Base-by-base conservation (phyloP, 73 alveolate species). In the Paramecium tetraurelia region DNA sequence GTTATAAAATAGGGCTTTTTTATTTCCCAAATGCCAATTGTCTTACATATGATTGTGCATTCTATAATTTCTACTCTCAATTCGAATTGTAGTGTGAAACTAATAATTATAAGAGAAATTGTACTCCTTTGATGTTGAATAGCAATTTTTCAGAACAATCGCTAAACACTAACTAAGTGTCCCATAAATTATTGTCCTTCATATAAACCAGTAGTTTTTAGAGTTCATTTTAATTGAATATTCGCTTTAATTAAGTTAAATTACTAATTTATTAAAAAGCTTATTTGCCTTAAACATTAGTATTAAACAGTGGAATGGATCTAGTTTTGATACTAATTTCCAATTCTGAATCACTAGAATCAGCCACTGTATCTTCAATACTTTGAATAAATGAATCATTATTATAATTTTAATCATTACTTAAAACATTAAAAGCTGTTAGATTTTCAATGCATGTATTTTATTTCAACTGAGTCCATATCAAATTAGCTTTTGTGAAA, bases 1-100 rank as follows among this genome's bases (percentile, higher is more conserved):
- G 59, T 96, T 96, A 83, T 95, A 95, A 87, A 89, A 96, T 22
- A 96, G 72, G 8, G 97, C 98, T 57, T 96, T 96, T 58, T 96
- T 96, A 86, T 96, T 95, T 20, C 96, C 90, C 48, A 96, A 33
- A 86, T 95, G 96, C 90, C 77, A 87, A 76, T 96, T 96, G 83
- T 89, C 86, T 89, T 96, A 95, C 72, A 96, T 75, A 89, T 96
- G 97, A 59, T 93, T 94, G 33, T 94, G 96, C 35, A 92, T 76
- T 12, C 38, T 92, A 40, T 33, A n/a, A 33, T 38, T 40, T 33
- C 43, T 63, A 63, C 93, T 86, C 3, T 86, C 85, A 38, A 36
- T 36, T 58, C 43, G 18, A 31, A 33, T 59, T 59, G 21, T 33
- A 2, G 44, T 40, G 14, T 50, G 88, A 41, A 63, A 21, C 68